Base-by-base conservation (phyloP, 176 grass and related monocot genomes). In the Oryza nivara region DNA sequence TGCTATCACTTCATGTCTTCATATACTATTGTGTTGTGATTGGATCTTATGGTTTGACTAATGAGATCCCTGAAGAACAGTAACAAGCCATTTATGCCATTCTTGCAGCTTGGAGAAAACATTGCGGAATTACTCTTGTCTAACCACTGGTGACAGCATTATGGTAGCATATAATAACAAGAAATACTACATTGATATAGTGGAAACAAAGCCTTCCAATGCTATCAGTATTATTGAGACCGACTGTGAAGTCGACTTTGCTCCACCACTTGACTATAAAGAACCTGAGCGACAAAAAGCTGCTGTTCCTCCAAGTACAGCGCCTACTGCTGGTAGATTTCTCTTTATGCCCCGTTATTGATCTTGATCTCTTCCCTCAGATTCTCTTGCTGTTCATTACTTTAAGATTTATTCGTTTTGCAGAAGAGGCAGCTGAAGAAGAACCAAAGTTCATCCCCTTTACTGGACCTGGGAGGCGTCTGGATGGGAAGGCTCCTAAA, bases 111-210 rank as follows among this genome's bases (percentile, higher is more conserved):
- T 99, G 91, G 96, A 99, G 73, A 99, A 94, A 83, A 96, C 96
- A 52, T 81, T 99, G 68, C 88, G 91, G 68, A 99, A 93, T 82
- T 99, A 87, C 70, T 99, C 96, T 28, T 99, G 96, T 89, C 89
- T 99, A 81, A 99, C 96, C 30, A 94, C 89, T 13, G 96, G 91
- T 64, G 96, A 99, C 71, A 99, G 96, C 87, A 99, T 99, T 51
- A 99, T 99, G 96, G 96, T 99, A 44, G 91, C 93, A 0, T 99
- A 99, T 76, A 99, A 99, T 64, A 99, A 96, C 81, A 99, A 96
- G 80, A 96, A 99, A 64, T 99, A 99, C 67, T 99, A 96, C 52
- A 99, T 99, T 81, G 93, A 99, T 86, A 99, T 99, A 85, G 91
- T 99, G 49, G 93, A 99, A 92, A 92, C 93, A 82, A 99, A 99